phyloP scores from a whole-genome alignment of 2,329 filamentous ascomycete species.

The Conoideocrella luteorostrata region DNA sequence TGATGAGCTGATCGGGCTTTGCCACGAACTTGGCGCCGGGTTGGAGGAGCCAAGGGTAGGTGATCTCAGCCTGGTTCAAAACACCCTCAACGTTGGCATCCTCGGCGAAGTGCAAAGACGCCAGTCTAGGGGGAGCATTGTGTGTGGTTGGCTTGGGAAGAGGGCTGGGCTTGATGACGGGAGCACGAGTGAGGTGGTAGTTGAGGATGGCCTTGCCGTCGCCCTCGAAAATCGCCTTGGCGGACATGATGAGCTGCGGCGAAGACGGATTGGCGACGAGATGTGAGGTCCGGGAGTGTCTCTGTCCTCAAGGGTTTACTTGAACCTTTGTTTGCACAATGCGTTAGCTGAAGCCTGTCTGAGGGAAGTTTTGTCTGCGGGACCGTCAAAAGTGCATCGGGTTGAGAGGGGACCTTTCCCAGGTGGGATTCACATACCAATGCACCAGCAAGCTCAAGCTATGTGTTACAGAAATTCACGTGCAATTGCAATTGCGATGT shows the following conservation, averaged over 20 bases:
- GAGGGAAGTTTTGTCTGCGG: too few species aligned
- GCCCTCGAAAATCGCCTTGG: slow-evolving; percentile 97
- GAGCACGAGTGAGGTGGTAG: slow-evolving; percentile 98
- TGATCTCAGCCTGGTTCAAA: slow-evolving; percentile 91
- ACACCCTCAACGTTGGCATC: slow-evolving; percentile 76
- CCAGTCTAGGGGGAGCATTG: slow-evolving; percentile 87
- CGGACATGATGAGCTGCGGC: slow-evolving; percentile 34
- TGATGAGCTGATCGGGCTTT: slow-evolving; percentile 99
- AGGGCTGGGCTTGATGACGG: slow-evolving; percentile 96
- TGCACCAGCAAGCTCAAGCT: slow-evolving; percentile 11
- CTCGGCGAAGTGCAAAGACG: slow-evolving; percentile 87
- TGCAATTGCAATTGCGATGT: slow-evolving; percentile 7
- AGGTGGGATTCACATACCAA: slow-evolving; percentile 10
- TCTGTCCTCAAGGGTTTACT: neutral
- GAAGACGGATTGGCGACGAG: slow-evolving; percentile 13
- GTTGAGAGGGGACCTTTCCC: neutral
- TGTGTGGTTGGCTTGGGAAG: slow-evolving; percentile 78
- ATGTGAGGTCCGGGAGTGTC: neutral
- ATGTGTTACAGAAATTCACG: neutral
- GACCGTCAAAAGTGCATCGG: too few species aligned
- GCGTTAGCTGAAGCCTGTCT: slow-evolving; percentile 3
- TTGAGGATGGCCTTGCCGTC: slow-evolving; percentile 99
- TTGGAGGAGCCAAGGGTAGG: slow-evolving; percentile 90
- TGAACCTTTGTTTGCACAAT: slow-evolving; percentile 2
- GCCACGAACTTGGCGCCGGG: slow-evolving; percentile 88